phyloP scores from a whole-genome alignment of 257 asterid genomes.

The Lantana camara region DNA sequence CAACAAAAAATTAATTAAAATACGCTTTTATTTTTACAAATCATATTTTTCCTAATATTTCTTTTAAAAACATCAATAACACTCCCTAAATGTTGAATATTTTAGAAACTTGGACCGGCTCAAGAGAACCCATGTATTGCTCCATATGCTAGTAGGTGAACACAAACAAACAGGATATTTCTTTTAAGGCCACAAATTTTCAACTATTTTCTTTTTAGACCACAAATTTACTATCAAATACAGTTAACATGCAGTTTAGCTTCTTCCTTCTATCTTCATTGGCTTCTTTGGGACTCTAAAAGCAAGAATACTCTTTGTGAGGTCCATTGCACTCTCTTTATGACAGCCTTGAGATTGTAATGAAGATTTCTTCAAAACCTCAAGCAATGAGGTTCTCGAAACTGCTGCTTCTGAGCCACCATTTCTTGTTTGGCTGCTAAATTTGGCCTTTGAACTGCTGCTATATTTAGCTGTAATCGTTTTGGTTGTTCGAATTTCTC shows the following conservation, averaged over 20 bases:
- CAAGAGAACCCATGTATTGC: too few species aligned
- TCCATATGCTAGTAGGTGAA: not conserved
- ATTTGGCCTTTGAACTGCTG: constrained; percentile 43
- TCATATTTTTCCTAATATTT: too few species aligned
- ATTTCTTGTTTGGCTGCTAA: constrained; percentile 25
- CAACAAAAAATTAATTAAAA: too few species aligned
- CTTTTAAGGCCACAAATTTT: not conserved
- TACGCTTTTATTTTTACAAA: too few species aligned
- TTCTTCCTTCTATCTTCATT: constrained; percentile 49
- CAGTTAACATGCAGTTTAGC: constrained; percentile 12
- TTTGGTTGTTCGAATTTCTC: constrained; percentile 38
- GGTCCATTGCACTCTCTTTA: constrained; percentile 44
- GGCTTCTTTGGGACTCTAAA: constrained; percentile 63
- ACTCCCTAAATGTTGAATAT: too few species aligned
- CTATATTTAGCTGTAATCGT: constrained; percentile 36
- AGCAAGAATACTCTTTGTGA: constrained; percentile 53
- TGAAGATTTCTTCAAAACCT: constrained; percentile 66
- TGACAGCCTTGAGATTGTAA: constrained; percentile 32
- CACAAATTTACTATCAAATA: not conserved
- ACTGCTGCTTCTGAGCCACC: constrained; percentile 32
- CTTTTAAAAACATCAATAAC: too few species aligned
- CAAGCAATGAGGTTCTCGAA: constrained; percentile 57
- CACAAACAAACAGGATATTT: not conserved
- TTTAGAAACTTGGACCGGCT: too few species aligned
- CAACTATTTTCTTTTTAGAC: too few species aligned